Evolutionary conservation across 139 green algal genomes (phyloP).

Genomic region (Yamagishiella unicocca): DNA sequence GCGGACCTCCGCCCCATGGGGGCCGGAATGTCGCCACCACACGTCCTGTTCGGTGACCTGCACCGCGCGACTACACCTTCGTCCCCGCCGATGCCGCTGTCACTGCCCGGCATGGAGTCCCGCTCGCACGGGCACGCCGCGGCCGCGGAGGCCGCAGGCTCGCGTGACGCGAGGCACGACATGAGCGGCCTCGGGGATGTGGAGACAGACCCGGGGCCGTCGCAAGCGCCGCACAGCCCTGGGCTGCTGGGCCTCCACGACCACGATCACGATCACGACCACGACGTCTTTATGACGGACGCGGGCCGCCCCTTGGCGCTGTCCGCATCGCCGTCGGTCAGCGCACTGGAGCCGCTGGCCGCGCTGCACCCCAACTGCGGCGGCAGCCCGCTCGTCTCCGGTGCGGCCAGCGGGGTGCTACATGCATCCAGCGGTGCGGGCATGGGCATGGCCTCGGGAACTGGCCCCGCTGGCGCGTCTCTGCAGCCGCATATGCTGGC

Average conservation of each 20-base stretch:
- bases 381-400: too few relatives aligned
- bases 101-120: neutral
- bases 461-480: too few relatives aligned
- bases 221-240: neutral
- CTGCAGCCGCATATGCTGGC: too few relatives aligned
- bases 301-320: neutral
- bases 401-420: too few relatives aligned
- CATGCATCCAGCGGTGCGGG: too few relatives aligned
- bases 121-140: too few relatives aligned
- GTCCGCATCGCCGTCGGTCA: neutral
- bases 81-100: neutral
- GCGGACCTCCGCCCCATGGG: neutral
- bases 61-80: neutral
- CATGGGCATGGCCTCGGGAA: too few relatives aligned
- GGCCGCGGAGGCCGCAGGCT: too few relatives aligned
- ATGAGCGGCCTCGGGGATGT: neutral
- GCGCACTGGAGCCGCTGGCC: neutral
- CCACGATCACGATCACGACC: neutral
- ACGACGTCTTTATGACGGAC: conserved; percentile 26
- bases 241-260: neutral
- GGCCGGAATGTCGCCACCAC: neutral
- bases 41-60: conserved; percentile 15
- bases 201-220: neutral
- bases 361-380: too few relatives aligned
- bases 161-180: too few relatives aligned